Evolutionary conservation across 208 protist genomes (phyloP).

Genomic region (Wallacemonas collosoma): DNA sequence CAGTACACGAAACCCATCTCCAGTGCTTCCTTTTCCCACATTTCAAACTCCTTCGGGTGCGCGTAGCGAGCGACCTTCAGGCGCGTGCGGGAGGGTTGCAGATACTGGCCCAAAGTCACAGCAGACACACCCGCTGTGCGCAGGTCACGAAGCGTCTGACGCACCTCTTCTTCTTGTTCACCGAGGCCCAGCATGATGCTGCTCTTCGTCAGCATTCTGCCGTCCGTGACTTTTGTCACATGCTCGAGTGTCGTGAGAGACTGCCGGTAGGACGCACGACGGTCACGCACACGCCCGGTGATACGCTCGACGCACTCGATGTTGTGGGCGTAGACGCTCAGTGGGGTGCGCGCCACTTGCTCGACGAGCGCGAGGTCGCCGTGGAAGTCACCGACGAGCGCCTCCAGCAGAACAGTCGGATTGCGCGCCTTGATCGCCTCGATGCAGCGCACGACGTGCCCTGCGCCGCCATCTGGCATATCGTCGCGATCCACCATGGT

Average conservation of each 20-base stretch:
- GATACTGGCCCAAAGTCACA: constrained; percentile 97
- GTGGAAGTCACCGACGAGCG: constrained; percentile 97
- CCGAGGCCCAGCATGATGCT: constrained; percentile 99
- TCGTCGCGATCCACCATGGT: constrained; percentile 98
- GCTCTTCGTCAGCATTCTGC: constrained; percentile 95
- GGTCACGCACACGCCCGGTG: constrained; percentile 93
- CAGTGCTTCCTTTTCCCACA: constrained; percentile 93
- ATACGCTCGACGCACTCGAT: constrained; percentile 97
- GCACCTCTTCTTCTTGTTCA: constrained; percentile 95
- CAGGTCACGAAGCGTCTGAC: constrained; percentile 95
- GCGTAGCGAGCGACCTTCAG: constrained; percentile 98
- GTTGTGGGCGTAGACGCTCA: constrained; percentile 99
- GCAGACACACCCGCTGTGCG: constrained; percentile 91
- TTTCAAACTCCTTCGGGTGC: constrained; percentile 96
- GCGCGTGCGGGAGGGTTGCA: constrained; percentile 95
- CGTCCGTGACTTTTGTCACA: constrained; percentile 83
- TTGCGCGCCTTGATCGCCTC: constrained; percentile 83
- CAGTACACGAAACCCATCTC: constrained; percentile 97
- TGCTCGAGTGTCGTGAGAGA: constrained; percentile 93
- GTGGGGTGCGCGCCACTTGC: constrained; percentile 87
- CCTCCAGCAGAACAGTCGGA: constrained; percentile 93
- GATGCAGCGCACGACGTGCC: constrained; percentile 94
- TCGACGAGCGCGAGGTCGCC: constrained; percentile 88
- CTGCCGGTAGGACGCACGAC: constrained; percentile 95
- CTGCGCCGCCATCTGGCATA: constrained; percentile 92